Evolutionary conservation across 1,284 basidiomycete species (phyloP), one percentile per base, ranked within the genome.

Genomic region (Boletellus sp.): DNA sequence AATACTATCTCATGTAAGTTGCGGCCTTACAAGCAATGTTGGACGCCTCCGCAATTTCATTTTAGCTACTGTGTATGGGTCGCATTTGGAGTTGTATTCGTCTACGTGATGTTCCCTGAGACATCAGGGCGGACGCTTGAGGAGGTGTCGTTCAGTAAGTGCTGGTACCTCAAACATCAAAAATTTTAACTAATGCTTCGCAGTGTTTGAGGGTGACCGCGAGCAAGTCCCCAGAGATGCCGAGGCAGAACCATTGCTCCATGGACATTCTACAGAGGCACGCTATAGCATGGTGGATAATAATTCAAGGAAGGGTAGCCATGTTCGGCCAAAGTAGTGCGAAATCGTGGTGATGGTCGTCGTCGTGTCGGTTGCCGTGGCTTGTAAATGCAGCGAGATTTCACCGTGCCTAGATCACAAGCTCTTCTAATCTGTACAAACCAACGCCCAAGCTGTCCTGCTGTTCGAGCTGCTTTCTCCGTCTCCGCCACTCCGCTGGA

Each of bases 381-480:
- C n/a, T n/a, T n/a, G n/a, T n/a, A 30, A 30, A 16, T 16, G 11
- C 2, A 30, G 3, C 26, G 5, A 27, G 5, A 9, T 27, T 27
- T 27, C 5, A 5, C 8, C 10, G 5, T 20, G 13, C n/a, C 55
- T 64, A 85, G 49, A 87, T 59, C 35, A 77, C 69, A 49, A 88
- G 69, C 56, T 87, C 82, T 55, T 89, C 86, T 50, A 88, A 57
- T 60, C 79, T 79, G 63, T 89, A 88, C 52, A 80, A 56, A 22
- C 84, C 82, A 45, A 87, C 69, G 29, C 70, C 71, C 51, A 80
- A 68, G 32, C 68, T 71, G 22, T 72, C 72, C 53, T 75, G 76
- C 52, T 81, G 78, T 41, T 73, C 73, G 11, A 69, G 69, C 47
- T 71, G 64, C 59, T 76, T 82, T 58, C 69, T 73, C 55, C 77